These are phyloP conservation scores for Syzygium aromaticum DNA, from an alignment of 345 rosid species.

Conservation along the genomic window DNA sequence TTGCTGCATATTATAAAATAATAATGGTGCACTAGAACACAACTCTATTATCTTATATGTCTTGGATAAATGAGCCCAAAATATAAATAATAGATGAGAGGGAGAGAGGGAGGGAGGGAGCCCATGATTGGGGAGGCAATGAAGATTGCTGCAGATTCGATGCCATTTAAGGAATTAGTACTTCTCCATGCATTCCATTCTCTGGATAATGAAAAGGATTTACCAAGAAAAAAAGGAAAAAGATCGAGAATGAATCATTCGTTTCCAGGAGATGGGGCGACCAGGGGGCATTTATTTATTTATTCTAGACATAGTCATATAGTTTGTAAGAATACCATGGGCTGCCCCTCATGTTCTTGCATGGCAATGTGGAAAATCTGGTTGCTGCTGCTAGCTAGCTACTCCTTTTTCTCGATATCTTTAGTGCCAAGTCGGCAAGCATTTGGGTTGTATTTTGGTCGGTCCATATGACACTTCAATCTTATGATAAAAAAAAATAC, in stretches of 20 bases:
- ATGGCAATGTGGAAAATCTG: not conserved
- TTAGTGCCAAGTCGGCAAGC: not conserved
- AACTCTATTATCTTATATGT: not conserved
- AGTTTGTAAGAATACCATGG: not conserved
- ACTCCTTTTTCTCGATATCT: too few species aligned
- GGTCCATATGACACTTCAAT: not conserved
- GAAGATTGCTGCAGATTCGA: conserved; percentile 34
- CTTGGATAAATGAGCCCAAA: not conserved
- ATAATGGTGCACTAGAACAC: not conserved
- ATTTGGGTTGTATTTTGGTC: not conserved
- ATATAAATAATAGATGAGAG: conserved; percentile 26
- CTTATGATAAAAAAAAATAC: not conserved
- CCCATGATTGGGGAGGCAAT: conserved; percentile 8
- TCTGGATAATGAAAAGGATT: not conserved
- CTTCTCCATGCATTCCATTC: conserved; percentile 14
- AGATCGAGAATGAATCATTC: not conserved
- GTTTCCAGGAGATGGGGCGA: not conserved
- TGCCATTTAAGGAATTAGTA: conserved; percentile 20
- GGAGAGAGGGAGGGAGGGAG: conserved; percentile 1
- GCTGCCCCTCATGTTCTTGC: not conserved
- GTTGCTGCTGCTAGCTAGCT: not conserved
- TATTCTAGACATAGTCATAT: not conserved
- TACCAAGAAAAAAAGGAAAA: not conserved
- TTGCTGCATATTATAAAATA: not conserved
- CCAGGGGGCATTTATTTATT: not conserved